phyloP scores from a whole-genome alignment of 352 stramenopile species.

The Thalassiosira oceanica region DNA sequence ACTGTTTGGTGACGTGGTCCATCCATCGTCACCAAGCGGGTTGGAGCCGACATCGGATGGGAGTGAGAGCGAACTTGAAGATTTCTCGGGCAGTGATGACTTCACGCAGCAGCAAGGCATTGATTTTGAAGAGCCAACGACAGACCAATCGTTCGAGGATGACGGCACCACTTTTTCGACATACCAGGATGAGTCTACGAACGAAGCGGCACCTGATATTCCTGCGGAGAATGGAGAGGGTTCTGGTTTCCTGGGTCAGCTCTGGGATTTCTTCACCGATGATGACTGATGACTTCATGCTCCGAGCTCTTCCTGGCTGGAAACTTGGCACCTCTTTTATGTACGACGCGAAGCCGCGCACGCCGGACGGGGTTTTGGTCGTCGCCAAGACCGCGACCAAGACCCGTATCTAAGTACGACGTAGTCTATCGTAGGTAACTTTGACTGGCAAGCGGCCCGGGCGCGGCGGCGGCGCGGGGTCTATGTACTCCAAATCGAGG shows the following conservation, averaged over 20 bases:
- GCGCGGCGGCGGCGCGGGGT: too few species aligned
- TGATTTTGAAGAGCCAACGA: constrained; percentile 20
- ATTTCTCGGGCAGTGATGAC: constrained; percentile 1
- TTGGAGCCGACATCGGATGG: background rate
- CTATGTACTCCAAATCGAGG: too few species aligned
- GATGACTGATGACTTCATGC: constrained; percentile 15
- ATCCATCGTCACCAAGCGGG: constrained; percentile 12
- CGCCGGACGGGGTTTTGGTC: too few species aligned
- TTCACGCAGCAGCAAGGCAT: constrained; percentile 1
- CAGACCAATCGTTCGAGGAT: constrained; percentile 26
- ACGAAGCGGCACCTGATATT: constrained; percentile 1
- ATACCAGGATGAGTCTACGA: constrained; percentile 9
- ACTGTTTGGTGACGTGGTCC: constrained; percentile 68
- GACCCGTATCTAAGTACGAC: too few species aligned
- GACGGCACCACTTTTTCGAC: constrained; percentile 39
- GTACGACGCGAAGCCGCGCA: too few species aligned
- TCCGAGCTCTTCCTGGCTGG: too few species aligned
- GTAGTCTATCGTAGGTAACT: too few species aligned
- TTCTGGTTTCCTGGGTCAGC: constrained; percentile 13
- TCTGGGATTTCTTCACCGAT: constrained; percentile 43
- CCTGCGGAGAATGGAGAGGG: constrained; percentile 24
- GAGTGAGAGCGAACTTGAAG: background rate
- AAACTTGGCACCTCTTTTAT: too few species aligned
- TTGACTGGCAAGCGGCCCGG: too few species aligned
- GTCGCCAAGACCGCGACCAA: too few species aligned